Percentiles rank a stretch among this genome's conserved stretches.
Conservation (phyloP, 2,329 filamentous ascomycete genomes). For the Talaromyces amestolkiae region DNA sequence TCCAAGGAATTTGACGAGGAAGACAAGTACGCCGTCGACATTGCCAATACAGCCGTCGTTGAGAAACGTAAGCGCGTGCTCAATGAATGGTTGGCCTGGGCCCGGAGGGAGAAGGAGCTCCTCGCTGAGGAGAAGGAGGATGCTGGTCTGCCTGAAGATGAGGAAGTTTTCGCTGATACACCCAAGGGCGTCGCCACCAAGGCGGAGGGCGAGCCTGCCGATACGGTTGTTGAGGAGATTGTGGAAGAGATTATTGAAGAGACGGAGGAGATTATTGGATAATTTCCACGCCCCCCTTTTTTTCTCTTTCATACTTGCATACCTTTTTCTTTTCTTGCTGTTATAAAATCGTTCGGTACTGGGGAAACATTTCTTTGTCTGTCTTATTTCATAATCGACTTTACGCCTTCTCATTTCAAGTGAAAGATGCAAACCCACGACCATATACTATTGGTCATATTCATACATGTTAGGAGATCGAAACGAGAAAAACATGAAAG, state of each 20-base stretch:
- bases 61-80: constrained; percentile 79
- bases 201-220: constrained; percentile 65
- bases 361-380: constrained; percentile 14
- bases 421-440: background rate
- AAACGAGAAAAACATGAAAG: too few relatives aligned
- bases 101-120: constrained; percentile 69
- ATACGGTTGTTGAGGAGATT: constrained; percentile 81
- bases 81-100: constrained; percentile 86
- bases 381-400: constrained; percentile 11
- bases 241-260: constrained; percentile 79
- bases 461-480: background rate
- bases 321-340: constrained; percentile 13
- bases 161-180: constrained; percentile 60
- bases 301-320: constrained; percentile 20
- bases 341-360: constrained; percentile 15
- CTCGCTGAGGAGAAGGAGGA: constrained; percentile 68
- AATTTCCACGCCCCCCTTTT: constrained; percentile 25
- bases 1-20: constrained; percentile 91
- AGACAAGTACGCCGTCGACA: constrained; percentile 88
- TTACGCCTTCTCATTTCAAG: background rate
- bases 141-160: constrained; percentile 60
- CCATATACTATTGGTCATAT: background rate
- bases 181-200: constrained; percentile 48
- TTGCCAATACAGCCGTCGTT: constrained; percentile 89
- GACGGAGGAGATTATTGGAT: constrained; percentile 71